A percentile compares a stretch with the other conserved stretches of the same genome.
Conservation (phyloP, 176 grass and related monocot species). For the maize (Zea mays) region DNA sequence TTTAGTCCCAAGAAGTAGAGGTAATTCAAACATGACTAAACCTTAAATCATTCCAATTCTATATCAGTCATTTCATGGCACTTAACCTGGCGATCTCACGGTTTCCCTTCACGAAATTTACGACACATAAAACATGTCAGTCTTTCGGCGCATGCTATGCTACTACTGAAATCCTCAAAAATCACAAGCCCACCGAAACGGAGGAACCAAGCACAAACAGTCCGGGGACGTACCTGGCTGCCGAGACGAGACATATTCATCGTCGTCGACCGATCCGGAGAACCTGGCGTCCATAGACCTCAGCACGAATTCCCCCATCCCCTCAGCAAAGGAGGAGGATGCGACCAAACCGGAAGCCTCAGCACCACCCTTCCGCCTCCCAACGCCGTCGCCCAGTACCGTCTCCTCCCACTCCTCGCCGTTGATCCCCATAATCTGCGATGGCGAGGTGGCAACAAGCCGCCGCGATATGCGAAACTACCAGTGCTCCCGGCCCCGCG, state of each 20-base stretch:
- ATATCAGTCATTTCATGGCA: slow-evolving; percentile 9
- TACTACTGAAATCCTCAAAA: not conserved
- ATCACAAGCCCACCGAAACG: not conserved
- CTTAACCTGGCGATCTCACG: not conserved
- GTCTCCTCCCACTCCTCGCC: slow-evolving; percentile 43
- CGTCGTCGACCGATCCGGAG: slow-evolving; percentile 50
- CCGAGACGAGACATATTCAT: slow-evolving; percentile 23
- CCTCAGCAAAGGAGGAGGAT: slow-evolving; percentile 50
- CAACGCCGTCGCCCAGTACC: slow-evolving; percentile 30
- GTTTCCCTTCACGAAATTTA: slow-evolving; percentile 26
- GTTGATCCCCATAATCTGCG: slow-evolving; percentile 53
- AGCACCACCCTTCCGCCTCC: slow-evolving; percentile 34
- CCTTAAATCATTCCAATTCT: not conserved
- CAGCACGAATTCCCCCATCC: slow-evolving; percentile 57
- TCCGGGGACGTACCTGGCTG: slow-evolving; percentile 38
- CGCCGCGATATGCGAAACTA: slow-evolving; percentile 3
- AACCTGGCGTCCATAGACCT: slow-evolving; percentile 62
- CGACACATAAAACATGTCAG: not conserved
- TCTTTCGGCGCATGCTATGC: not conserved
- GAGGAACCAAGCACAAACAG: not conserved
- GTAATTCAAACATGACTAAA: not conserved
- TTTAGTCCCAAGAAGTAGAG: not conserved
- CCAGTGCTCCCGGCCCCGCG: not conserved
- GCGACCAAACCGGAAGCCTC: not conserved
- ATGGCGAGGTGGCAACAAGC: not conserved